These are phyloP conservation scores for Xylaria telfairii DNA, from an alignment of 495 filamentous ascomycete species.

Conservation along the genomic window DNA sequence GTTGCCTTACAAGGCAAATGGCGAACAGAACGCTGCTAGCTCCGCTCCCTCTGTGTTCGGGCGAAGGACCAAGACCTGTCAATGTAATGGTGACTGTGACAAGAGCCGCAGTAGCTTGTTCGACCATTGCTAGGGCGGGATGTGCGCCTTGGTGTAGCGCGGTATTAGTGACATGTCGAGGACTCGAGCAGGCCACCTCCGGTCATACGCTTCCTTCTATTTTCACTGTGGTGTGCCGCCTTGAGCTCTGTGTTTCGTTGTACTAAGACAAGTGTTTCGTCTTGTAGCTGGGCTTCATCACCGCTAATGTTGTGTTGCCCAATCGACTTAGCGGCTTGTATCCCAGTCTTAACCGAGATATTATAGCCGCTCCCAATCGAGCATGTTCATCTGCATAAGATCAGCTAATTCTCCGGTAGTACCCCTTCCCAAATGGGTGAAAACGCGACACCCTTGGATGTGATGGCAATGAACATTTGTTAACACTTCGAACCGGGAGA, in stretches of 20 bases:
- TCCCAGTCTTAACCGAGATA: constrained; percentile 9
- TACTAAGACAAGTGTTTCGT: constrained; percentile 3
- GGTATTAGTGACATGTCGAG: constrained; percentile 14
- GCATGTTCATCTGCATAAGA: constrained; percentile 8
- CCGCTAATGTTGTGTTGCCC: constrained; percentile 4
- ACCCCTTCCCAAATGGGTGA: constrained; percentile 5
- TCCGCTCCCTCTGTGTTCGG: constrained; percentile 7
- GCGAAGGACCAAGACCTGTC: constrained; percentile 16
- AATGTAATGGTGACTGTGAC: constrained; percentile 13
- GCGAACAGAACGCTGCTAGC: not conserved
- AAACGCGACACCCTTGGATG: constrained; percentile 1
- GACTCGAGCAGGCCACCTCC: not conserved
- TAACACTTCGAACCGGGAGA: not conserved
- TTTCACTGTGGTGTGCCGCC: not conserved
- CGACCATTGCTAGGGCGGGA: constrained; percentile 5
- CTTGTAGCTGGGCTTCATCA: constrained; percentile 4
- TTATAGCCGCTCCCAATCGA: constrained; percentile 15
- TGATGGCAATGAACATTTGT: constrained; percentile 3
- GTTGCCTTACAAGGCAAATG: not conserved
- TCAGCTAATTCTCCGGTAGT: constrained; percentile 20
- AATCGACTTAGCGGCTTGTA: not conserved
- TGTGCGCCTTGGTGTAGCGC: not conserved
- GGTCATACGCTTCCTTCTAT: not conserved
- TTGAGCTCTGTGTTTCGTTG: not conserved
- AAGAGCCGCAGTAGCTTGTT: constrained; percentile 25